Evolutionary conservation across 2,329 filamentous ascomycete genomes (phyloP).

Genomic region (Huntiella savannae): DNA sequence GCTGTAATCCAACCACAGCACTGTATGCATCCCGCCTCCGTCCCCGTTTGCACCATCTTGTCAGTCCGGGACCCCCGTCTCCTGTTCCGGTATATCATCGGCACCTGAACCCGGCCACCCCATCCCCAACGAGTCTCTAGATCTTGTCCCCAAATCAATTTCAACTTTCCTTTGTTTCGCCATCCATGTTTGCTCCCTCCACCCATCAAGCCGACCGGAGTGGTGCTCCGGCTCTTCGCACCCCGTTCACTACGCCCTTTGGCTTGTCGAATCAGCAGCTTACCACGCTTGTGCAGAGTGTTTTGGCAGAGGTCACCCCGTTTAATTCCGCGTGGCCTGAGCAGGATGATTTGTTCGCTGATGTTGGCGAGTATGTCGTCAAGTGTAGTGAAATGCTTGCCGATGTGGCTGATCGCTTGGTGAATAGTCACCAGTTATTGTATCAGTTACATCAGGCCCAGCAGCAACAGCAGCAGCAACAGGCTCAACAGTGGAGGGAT

Average conservation of each 20-base stretch:
- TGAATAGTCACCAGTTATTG: slow-evolving; percentile 4
- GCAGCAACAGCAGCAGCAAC: slow-evolving; percentile 8
- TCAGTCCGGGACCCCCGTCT: slow-evolving; percentile 1
- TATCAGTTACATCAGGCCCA: slow-evolving; percentile 8
- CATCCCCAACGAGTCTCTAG: not conserved
- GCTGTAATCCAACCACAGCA: slow-evolving; percentile 1
- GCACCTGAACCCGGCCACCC: not conserved
- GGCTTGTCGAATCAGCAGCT: slow-evolving; percentile 5
- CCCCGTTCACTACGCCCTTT: slow-evolving; percentile 5
- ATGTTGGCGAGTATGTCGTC: slow-evolving; percentile 10
- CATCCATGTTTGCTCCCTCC: slow-evolving; percentile 9
- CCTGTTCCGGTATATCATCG: slow-evolving; percentile 2
- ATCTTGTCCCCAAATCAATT: not conserved
- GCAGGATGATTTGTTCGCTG: slow-evolving; percentile 7
- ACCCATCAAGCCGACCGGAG: slow-evolving; percentile 4
- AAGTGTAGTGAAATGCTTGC: slow-evolving; percentile 9
- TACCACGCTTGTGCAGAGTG: slow-evolving; percentile 1
- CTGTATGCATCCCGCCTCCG: not conserved
- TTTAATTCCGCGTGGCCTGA: slow-evolving; percentile 4
- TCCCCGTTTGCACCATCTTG: not conserved
- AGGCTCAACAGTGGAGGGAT: slow-evolving; percentile 1
- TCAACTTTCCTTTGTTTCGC: not conserved
- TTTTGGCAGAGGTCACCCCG: slow-evolving; percentile 5
- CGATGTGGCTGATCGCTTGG: slow-evolving; percentile 6
- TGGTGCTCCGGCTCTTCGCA: slow-evolving; percentile 6